These are phyloP conservation scores for Volvariella surrecta DNA, from an alignment of 1,284 basidiomycete species.

Conservation along the genomic window DNA sequence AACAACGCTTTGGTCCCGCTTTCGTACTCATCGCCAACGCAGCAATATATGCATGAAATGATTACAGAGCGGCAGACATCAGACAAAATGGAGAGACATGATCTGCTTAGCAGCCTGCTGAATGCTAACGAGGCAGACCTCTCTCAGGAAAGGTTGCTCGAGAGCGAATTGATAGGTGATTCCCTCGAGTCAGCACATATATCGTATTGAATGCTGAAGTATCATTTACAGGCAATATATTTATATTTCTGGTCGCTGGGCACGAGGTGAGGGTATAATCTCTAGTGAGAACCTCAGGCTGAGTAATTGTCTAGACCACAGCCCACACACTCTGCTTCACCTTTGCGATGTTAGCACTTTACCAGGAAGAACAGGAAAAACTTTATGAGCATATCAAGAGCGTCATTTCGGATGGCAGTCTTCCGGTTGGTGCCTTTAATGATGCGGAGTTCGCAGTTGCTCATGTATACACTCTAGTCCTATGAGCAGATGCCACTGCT, in stretches of 20 bases:
- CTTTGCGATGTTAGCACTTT: slow-evolving; percentile 37
- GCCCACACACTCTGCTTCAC: slow-evolving; percentile 44
- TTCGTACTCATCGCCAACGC: not conserved
- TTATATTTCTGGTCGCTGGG: slow-evolving; percentile 50
- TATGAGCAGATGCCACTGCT: slow-evolving; percentile 45
- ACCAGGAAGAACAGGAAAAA: slow-evolving; percentile 55
- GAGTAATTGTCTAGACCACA: slow-evolving; percentile 15
- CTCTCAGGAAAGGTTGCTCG: slow-evolving; percentile 28
- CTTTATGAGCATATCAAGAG: slow-evolving; percentile 43
- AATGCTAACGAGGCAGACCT: slow-evolving; percentile 36
- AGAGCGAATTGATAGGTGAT: slow-evolving; percentile 43
- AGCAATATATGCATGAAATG: slow-evolving; percentile 52
- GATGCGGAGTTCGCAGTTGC: not conserved
- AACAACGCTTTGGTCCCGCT: not conserved
- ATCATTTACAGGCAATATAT: slow-evolving; percentile 38
- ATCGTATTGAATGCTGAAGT: not conserved
- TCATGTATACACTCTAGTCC: slow-evolving; percentile 29
- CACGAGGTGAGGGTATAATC: slow-evolving; percentile 37
- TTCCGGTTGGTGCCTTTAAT: slow-evolving; percentile 38
- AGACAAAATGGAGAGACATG: slow-evolving; percentile 35
- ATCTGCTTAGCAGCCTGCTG: slow-evolving; percentile 48
- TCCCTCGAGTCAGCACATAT: not conserved
- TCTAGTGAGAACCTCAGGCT: not conserved
- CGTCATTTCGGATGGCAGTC: slow-evolving; percentile 30
- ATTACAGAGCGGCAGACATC: slow-evolving; percentile 32